phyloP scores from a whole-genome alignment of 345 rosid species.

The Reutealis trisperma region DNA sequence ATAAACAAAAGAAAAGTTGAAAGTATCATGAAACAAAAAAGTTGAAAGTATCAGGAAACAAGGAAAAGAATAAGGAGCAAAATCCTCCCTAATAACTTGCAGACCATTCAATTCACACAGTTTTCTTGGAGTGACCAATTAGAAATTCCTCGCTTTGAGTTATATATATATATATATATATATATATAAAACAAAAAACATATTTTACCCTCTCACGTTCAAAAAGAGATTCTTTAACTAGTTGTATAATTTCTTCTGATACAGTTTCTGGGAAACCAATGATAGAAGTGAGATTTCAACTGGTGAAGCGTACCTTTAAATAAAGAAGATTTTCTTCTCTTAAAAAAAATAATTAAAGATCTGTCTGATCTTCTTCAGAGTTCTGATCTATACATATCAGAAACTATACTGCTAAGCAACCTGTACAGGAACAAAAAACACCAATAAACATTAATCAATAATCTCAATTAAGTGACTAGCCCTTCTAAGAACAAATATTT shows the following conservation, averaged over 20 bases:
- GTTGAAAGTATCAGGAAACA: not conserved
- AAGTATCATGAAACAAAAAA: slow-evolving; percentile 2
- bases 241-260: not conserved
- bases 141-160: slow-evolving; percentile 9
- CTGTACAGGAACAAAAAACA: not conserved
- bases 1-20: slow-evolving; percentile 2
- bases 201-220: too few species aligned
- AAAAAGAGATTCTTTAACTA: not conserved
- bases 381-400: not conserved
- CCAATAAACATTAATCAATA: not conserved
- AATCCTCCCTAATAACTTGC: not conserved
- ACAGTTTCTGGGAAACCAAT: not conserved
- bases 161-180: not conserved
- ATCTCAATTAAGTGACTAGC: not conserved
- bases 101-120: slow-evolving; percentile 6
- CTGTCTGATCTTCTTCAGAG: slow-evolving; percentile 11
- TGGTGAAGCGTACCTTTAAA: not conserved
- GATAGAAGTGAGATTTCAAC: not conserved
- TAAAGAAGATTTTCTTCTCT: slow-evolving; percentile 12
- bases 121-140: slow-evolving; percentile 2
- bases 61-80: not conserved
- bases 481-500: not conserved
- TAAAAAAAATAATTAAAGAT: slow-evolving; percentile 3
- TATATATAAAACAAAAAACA: not conserved
- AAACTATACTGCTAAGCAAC: not conserved